A percentile compares a stretch with the other conserved stretches of the same genome.
Evolutionary conservation across 768 basidiomycete species (phyloP).

Genomic region (Boletus rubropictus): DNA sequence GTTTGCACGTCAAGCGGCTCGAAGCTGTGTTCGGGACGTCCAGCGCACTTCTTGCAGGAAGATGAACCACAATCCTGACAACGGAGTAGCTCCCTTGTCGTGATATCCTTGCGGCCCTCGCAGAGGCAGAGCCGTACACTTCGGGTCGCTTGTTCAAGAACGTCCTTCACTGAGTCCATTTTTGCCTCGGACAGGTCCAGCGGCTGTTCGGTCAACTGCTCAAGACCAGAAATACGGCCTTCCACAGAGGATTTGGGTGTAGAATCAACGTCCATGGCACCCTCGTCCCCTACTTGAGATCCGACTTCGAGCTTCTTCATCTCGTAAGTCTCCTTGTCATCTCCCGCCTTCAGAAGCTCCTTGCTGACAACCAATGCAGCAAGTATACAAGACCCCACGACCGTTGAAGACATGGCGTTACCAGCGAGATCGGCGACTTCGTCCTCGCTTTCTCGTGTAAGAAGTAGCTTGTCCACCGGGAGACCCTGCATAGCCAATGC

Average conservation of each 20-base stretch:
- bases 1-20: conserved; percentile 44
- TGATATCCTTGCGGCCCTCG: conserved; percentile 80
- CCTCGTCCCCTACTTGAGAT: conserved; percentile 28
- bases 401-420: conserved; percentile 97
- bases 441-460: conserved; percentile 91
- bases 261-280: conserved; percentile 47
- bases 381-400: conserved; percentile 86
- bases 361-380: conserved; percentile 68
- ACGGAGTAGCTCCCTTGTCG: conserved; percentile 54
- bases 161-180: conserved; percentile 41
- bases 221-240: conserved; percentile 66
- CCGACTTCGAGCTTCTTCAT: conserved; percentile 43
- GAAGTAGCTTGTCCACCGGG: conserved; percentile 83
- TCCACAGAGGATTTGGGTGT: conserved; percentile 28
- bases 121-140: conserved; percentile 84
- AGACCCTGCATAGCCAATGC: conserved; percentile 92
- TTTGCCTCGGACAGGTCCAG: conserved; percentile 63
- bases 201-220: conserved; percentile 54
- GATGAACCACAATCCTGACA: conserved; percentile 76
- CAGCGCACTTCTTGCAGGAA: conserved; percentile 82
- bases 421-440: conserved; percentile 92
- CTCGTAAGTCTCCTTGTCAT: conserved; percentile 65
- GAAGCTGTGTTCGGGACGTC: conserved; percentile 84
- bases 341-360: conserved; percentile 60
- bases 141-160: conserved; percentile 59